Conservation (phyloP, 345 rosid species). For the Pistacia integerrima region DNA sequence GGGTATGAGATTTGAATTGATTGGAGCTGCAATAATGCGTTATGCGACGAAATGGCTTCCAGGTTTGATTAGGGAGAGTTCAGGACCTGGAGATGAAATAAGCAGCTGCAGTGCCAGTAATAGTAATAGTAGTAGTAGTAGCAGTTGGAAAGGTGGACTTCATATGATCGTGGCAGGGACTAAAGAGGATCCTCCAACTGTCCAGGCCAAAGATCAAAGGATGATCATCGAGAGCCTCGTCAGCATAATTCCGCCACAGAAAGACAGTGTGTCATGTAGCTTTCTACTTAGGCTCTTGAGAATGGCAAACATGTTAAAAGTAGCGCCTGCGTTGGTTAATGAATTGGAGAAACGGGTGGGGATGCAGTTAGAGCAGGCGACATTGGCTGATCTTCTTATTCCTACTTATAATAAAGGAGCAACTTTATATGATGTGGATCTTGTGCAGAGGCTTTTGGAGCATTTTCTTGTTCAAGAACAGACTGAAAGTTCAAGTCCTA, state of each 20-base stretch:
- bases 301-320: constrained; percentile 81
- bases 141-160: constrained; percentile 86
- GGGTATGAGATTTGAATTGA: constrained; percentile 88
- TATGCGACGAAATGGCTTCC: constrained; percentile 92
- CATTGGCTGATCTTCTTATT: constrained; percentile 78
- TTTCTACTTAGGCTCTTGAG: constrained; percentile 83
- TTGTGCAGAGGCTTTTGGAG: constrained; percentile 87
- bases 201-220: constrained; percentile 74
- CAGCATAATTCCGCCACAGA: constrained; percentile 92
- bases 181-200: constrained; percentile 49
- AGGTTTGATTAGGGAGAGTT: constrained; percentile 62
- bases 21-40: constrained; percentile 87
- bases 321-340: constrained; percentile 87
- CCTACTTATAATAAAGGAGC: constrained; percentile 67
- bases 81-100: constrained; percentile 52
- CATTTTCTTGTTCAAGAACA: constrained; percentile 95
- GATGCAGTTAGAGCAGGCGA: constrained; percentile 96
- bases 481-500: constrained; percentile 79
- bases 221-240: constrained; percentile 88
- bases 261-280: constrained; percentile 83
- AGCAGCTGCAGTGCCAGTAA: constrained; percentile 47
- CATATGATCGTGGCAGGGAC: constrained; percentile 74
- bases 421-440: constrained; percentile 86
- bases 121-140: constrained; percentile 52
- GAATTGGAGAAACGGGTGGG: constrained; percentile 95